Percentiles rank a stretch among this genome's conserved stretches.
These are phyloP conservation scores for Saccharomycopsis crataegensis DNA, from an alignment of 1,139 yeast genomes.

Conservation along the genomic window DNA sequence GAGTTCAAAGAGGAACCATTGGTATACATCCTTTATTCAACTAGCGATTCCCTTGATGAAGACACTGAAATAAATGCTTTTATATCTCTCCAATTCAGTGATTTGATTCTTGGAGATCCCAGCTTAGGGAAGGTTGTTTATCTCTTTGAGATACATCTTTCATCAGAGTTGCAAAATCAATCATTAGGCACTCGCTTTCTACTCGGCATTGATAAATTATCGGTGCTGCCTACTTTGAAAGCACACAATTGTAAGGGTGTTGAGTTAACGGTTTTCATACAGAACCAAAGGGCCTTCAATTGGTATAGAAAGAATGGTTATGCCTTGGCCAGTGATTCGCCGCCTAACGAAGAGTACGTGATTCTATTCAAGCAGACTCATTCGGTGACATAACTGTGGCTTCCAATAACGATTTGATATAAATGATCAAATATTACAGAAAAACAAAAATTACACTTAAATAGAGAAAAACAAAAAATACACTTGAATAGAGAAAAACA, in stretches of 20 bases:
- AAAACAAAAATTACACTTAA: not conserved
- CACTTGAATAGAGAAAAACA: not conserved
- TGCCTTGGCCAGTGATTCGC: constrained; percentile 34
- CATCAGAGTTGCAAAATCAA: not conserved
- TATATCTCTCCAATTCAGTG: constrained; percentile 4
- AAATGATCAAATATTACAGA: not conserved
- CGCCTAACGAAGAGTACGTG: constrained; percentile 30
- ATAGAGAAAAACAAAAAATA: not conserved
- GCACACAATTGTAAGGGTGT: constrained; percentile 21
- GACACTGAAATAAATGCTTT: constrained; percentile 1
- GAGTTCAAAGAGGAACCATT: constrained; percentile 8
- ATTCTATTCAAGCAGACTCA: constrained; percentile 6
- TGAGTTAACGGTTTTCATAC: constrained; percentile 44
- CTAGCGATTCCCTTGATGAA: not conserved
- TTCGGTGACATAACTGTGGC: not conserved
- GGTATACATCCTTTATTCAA: constrained; percentile 5
- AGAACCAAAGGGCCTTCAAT: constrained; percentile 34
- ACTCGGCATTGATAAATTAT: not conserved
- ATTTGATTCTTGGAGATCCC: constrained; percentile 2
- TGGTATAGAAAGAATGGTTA: constrained; percentile 43
- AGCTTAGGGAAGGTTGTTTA: constrained; percentile 3
- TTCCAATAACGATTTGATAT: not conserved
- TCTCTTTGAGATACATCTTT: constrained; percentile 14
- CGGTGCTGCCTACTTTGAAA: not conserved
- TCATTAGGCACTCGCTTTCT: constrained; percentile 6